Evolutionary conservation across 352 stramenopile genomes (phyloP).

Genomic region (Globisporangium barbulae): DNA sequence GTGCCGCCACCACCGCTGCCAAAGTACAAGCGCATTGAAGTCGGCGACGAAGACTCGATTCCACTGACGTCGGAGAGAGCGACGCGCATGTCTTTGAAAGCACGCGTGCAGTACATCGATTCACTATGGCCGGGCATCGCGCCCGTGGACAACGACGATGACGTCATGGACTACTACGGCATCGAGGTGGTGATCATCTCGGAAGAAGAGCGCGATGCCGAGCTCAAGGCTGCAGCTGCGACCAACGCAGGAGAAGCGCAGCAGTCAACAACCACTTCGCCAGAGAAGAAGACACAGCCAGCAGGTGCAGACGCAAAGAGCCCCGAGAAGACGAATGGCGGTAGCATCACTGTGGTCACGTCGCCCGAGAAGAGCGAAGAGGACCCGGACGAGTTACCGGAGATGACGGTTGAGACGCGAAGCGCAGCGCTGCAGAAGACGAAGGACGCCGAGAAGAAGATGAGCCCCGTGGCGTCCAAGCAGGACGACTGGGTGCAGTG

Average conservation of each 20-base stretch:
- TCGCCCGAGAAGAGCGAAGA: slow-evolving; percentile 16
- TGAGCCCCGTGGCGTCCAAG: slow-evolving; percentile 55
- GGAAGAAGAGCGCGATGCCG: slow-evolving; percentile 40
- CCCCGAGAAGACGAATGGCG: slow-evolving; percentile 16
- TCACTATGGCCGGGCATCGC: slow-evolving; percentile 63
- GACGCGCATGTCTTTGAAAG: slow-evolving; percentile 43
- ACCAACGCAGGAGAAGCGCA: not conserved
- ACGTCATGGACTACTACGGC: slow-evolving; percentile 76
- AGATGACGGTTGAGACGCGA: slow-evolving; percentile 51
- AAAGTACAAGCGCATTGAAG: slow-evolving; percentile 42
- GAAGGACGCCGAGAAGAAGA: slow-evolving; percentile 41
- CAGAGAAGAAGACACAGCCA: slow-evolving; percentile 15
- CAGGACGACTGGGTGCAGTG: slow-evolving; percentile 86
- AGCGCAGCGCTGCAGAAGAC: slow-evolving; percentile 48
- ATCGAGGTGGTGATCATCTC: slow-evolving; percentile 73
- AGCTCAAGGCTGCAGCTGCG: not conserved
- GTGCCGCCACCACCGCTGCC: slow-evolving; percentile 23
- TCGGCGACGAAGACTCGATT: slow-evolving; percentile 44
- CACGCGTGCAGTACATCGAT: slow-evolving; percentile 61
- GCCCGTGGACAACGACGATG: slow-evolving; percentile 60
- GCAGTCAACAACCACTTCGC: slow-evolving; percentile 12
- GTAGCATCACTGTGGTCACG: not conserved
- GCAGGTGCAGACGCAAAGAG: slow-evolving; percentile 13
- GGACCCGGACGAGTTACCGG: slow-evolving; percentile 15
- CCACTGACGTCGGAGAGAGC: slow-evolving; percentile 40